A percentile compares a stretch with the other conserved stretches of the same genome.
Conservation (phyloP, 2,329 filamentous ascomycete species). For the Verticillium albo-atrum region DNA sequence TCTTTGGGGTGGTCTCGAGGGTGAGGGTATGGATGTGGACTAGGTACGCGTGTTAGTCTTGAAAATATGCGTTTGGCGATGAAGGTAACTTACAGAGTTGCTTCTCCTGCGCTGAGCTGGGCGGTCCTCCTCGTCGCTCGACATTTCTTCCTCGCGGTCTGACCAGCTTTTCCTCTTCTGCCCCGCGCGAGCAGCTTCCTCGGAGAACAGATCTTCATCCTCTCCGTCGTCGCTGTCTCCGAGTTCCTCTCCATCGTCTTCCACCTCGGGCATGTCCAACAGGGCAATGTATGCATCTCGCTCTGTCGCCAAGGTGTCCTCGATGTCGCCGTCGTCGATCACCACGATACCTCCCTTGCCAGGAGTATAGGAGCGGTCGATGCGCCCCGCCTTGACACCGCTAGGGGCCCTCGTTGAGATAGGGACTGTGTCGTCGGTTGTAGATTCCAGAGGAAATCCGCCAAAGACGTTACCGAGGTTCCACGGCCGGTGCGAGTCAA, state of each 20-base stretch:
- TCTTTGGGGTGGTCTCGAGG: slow-evolving; percentile 55
- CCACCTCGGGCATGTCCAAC: slow-evolving; percentile 84
- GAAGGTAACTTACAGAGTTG: slow-evolving; percentile 64
- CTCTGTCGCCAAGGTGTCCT: slow-evolving; percentile 71
- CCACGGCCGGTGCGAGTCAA: slow-evolving; percentile 90
- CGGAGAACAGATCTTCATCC: slow-evolving; percentile 43
- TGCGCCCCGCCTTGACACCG: slow-evolving; percentile 69
- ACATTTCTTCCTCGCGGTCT: slow-evolving; percentile 64
- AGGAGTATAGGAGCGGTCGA: slow-evolving; percentile 67
- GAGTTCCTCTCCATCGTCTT: slow-evolving; percentile 64
- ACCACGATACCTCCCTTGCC: slow-evolving; percentile 86
- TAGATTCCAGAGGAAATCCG: slow-evolving; percentile 55
- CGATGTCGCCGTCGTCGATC: slow-evolving; percentile 93
- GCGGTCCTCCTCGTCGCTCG: slow-evolving; percentile 68
- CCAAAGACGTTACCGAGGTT: slow-evolving; percentile 93
- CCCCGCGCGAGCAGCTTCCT: slow-evolving; percentile 38
- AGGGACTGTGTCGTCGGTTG: slow-evolving; percentile 39
- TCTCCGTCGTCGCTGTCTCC: slow-evolving; percentile 56
- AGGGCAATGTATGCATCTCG: slow-evolving; percentile 81
- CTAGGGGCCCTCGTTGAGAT: slow-evolving; percentile 48
- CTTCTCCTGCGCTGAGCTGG: slow-evolving; percentile 79
- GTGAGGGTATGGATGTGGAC: slow-evolving; percentile 63
- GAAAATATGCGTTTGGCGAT: no score
- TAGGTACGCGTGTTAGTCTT: slow-evolving; percentile 23
- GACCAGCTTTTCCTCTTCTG: slow-evolving; percentile 80